A percentile compares a stretch with the other conserved stretches of the same genome.
These are phyloP conservation scores for Pleurotus sapidus DNA, from an alignment of 768 basidiomycete species.

Conservation along the genomic window DNA sequence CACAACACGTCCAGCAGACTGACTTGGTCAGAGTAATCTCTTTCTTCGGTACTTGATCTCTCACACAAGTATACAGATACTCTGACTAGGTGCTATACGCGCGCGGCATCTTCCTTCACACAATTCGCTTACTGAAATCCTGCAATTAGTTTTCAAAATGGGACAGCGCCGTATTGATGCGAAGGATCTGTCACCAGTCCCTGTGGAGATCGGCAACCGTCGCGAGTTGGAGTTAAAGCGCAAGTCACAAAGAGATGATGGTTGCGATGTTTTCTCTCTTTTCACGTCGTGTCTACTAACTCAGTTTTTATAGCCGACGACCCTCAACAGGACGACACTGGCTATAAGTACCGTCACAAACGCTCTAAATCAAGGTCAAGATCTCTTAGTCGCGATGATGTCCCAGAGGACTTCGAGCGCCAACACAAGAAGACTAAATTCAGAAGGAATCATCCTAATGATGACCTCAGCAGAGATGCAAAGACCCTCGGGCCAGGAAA, in stretches of 20 bases:
- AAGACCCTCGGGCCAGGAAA: neutral
- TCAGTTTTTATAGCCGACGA: neutral
- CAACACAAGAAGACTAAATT: slow-evolving; percentile 14
- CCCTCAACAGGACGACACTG: slow-evolving; percentile 19
- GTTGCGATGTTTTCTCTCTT: neutral
- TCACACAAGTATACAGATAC: no score
- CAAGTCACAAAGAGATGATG: slow-evolving; percentile 2
- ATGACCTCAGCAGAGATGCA: slow-evolving; percentile 11
- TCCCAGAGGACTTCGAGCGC: slow-evolving; percentile 16
- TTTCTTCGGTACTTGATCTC: no score
- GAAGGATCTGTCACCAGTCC: slow-evolving; percentile 68
- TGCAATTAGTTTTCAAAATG: no score
- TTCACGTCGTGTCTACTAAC: slow-evolving; percentile 5
- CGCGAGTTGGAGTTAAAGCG: slow-evolving; percentile 79
- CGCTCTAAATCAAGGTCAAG: slow-evolving; percentile 10
- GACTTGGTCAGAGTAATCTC: no score
- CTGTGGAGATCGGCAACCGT: slow-evolving; percentile 70
- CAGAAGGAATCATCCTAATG: slow-evolving; percentile 1
- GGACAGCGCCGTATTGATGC: slow-evolving; percentile 44
- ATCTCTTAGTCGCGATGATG: slow-evolving; percentile 22
- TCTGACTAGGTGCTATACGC: no score
- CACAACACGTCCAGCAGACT: no score
- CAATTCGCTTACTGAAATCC: no score
- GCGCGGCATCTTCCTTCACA: no score
- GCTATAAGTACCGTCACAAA: neutral